Evolutionary conservation across 2,329 filamentous ascomycete genomes (phyloP).

Genomic region (Beauveria brongniartii): DNA sequence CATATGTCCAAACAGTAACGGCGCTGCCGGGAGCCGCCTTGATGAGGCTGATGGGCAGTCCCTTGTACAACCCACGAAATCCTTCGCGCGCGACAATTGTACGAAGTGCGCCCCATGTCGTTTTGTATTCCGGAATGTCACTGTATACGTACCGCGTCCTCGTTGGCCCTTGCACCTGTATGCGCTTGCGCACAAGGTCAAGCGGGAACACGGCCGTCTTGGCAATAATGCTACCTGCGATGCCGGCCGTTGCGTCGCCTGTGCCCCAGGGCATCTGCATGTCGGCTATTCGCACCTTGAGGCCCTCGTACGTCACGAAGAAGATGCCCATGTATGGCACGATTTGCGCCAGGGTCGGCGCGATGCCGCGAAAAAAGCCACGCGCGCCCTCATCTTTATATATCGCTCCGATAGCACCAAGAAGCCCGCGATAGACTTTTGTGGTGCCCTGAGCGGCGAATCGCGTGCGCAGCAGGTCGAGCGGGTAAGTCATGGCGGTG

Average conservation of each 20-base stretch:
- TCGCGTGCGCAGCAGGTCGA: constrained; percentile 85
- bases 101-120: constrained; percentile 57
- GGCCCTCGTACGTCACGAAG: constrained; percentile 78
- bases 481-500: constrained; percentile 79
- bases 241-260: constrained; percentile 75
- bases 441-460: constrained; percentile 87
- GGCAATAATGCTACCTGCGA: constrained; percentile 68
- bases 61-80: constrained; percentile 73
- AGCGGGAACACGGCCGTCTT: constrained; percentile 91
- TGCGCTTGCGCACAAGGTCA: constrained; percentile 82
- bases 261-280: constrained; percentile 61
- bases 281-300: constrained; percentile 51
- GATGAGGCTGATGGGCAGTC: constrained; percentile 77
- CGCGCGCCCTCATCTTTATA: constrained; percentile 60
- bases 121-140: constrained; percentile 78
- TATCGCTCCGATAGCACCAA: constrained; percentile 65
- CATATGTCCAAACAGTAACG: constrained; percentile 92
- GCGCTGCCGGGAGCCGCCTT: constrained; percentile 93
- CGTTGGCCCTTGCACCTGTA: constrained; percentile 93
- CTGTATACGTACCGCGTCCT: constrained; percentile 69
- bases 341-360: constrained; percentile 76
- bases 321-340: constrained; percentile 97
- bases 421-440: constrained; percentile 68
- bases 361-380: constrained; percentile 85
- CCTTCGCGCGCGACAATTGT: constrained; percentile 68